Base-by-base conservation (phyloP, 1,284 basidiomycete genomes). In the Cryptococcus amylolentus region DNA sequence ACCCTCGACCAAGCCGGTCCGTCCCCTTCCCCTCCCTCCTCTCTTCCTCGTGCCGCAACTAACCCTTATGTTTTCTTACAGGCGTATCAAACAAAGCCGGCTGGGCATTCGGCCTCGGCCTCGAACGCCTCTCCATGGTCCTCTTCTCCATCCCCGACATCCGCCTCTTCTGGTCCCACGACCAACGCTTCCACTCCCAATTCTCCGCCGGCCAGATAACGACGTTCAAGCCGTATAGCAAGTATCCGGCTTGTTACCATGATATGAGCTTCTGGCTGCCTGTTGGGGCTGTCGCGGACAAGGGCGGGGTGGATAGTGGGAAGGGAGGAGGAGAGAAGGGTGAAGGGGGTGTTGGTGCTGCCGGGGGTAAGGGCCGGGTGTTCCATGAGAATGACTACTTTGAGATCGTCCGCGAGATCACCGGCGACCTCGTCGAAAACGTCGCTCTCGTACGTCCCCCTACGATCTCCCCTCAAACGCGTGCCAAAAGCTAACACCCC, bases 41-140 rank as follows among this genome's bases (percentile, higher is more conserved):
- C 23, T 23, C 23, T 23, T 23, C 23, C 23, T 23, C 23, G 23
- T 23, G n/a, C 40, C 12, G 42, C 43, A 27, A 35, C 20, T 28
- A 27, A 14, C 16, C 49, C 13, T 42, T 23, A 3, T 23, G 23
- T 23, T 23, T 1, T 23, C 20, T 16, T 26, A 31, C 54, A 95
- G 92, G 84, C 57, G 84, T 92, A 4, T 79, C 83, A 0, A 79
- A 89, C 69, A 94, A 94, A 76, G 84, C 92, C 61, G 93, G 93
- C 26, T 99, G 96, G 96, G 96, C 96, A 0, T 98, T 98, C 69
- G 96, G 96, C 14, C 86, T 99, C 39, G 96, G 96, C 6, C 83
- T 99, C 45, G 96, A 99, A 73, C 86, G 96, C 26, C 96, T 98
- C 64, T 93, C 95, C 31, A 99, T 99, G 96, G 87, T 98, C 60